Evolutionary conservation across 345 rosid species (phyloP).

Genomic region (Eucalyptus lansdowneana): DNA sequence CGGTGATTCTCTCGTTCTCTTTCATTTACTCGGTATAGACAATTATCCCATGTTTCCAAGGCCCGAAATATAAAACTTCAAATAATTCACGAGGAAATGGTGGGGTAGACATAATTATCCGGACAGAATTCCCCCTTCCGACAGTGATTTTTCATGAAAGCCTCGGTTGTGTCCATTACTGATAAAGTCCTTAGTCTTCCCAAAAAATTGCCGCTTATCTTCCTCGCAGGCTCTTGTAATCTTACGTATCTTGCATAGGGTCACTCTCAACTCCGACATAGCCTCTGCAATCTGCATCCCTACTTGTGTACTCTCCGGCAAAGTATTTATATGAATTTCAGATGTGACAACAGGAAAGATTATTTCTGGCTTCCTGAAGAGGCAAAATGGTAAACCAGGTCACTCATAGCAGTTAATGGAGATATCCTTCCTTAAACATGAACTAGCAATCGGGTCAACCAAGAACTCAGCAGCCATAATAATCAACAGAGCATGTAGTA

Average conservation of each 20-base stretch:
- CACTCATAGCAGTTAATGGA: not conserved
- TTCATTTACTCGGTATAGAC: not conserved
- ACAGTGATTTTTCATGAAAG: not conserved
- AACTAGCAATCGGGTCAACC: not conserved
- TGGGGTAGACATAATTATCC: not conserved
- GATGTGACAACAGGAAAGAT: conserved; percentile 14
- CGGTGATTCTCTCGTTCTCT: not conserved
- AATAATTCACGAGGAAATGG: not conserved
- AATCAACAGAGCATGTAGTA: not conserved
- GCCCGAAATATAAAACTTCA: not conserved
- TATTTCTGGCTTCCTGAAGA: conserved; percentile 25
- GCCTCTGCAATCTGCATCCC: not conserved
- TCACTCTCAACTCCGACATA: not conserved
- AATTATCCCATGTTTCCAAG: not conserved
- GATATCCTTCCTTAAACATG: not conserved
- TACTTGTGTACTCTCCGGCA: not conserved
- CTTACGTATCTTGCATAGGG: not conserved
- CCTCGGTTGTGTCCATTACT: not conserved
- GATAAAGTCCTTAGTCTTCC: not conserved
- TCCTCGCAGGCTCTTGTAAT: not conserved
- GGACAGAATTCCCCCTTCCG: not conserved
- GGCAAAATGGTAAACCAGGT: not conserved
- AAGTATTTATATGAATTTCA: not conserved
- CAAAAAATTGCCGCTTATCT: not conserved
- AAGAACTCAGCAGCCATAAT: not conserved